These are phyloP conservation scores for Pichia manshurica DNA, from an alignment of 805 yeast genomes.

Conservation along the genomic window DNA sequence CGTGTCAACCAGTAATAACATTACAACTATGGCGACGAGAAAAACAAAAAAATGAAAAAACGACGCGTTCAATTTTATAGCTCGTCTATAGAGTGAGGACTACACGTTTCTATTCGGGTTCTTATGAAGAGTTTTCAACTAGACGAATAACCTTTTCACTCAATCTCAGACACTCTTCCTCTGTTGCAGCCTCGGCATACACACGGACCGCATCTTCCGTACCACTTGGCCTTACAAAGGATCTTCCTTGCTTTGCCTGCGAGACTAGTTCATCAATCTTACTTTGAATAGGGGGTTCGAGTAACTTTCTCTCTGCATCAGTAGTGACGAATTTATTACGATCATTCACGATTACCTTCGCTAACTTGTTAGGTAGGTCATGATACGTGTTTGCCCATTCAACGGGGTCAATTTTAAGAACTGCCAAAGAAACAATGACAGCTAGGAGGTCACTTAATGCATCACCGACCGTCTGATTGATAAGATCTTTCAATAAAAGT, in stretches of 20 bases:
- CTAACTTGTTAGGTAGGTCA: slow-evolving; percentile 82
- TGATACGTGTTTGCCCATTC: slow-evolving; percentile 74
- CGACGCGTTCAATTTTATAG: too few species aligned
- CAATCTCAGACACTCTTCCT: slow-evolving; percentile 42
- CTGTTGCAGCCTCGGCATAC: slow-evolving; percentile 77
- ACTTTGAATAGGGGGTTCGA: slow-evolving; percentile 66
- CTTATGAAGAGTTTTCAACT: slow-evolving; percentile 6
- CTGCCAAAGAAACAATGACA: slow-evolving; percentile 59
- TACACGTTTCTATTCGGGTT: too few species aligned
- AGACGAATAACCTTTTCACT: slow-evolving; percentile 31
- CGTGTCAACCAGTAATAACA: too few species aligned
- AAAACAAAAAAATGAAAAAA: too few species aligned
- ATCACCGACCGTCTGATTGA: slow-evolving; percentile 98
- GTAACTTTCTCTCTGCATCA: slow-evolving; percentile 81
- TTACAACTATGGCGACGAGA: too few species aligned
- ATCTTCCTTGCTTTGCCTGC: slow-evolving; percentile 51
- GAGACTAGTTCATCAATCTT: slow-evolving; percentile 62
- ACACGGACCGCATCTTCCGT: slow-evolving; percentile 97
- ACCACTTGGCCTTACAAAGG: slow-evolving; percentile 95
- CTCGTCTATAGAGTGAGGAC: too few species aligned
- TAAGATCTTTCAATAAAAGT: slow-evolving; percentile 56
- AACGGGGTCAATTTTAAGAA: slow-evolving; percentile 41
- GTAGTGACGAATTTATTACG: slow-evolving; percentile 75
- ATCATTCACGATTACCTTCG: slow-evolving; percentile 79
- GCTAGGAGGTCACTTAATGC: slow-evolving; percentile 88